phyloP scores from a whole-genome alignment of 1,284 basidiomycete genomes.

The Cutaneotrichosporon arboriforme region DNA sequence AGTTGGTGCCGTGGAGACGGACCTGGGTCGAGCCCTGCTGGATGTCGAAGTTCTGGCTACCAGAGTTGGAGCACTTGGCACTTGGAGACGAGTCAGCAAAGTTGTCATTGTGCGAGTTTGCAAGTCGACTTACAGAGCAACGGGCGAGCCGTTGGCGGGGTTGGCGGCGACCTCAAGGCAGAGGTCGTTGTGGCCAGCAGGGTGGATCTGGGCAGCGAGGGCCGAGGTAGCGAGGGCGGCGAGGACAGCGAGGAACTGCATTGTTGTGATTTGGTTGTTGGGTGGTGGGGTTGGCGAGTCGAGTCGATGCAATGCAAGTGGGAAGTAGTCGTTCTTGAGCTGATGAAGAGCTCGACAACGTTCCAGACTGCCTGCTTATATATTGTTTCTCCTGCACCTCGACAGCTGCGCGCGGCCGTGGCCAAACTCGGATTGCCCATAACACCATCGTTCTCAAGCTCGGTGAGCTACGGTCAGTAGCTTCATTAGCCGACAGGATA shows the following conservation, averaged over 20 bases:
- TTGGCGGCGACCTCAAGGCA: slow-evolving; percentile 14
- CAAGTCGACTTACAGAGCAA: slow-evolving; percentile 8
- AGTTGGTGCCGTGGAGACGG: slow-evolving; percentile 23
- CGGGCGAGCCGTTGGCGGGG: slow-evolving; percentile 11
- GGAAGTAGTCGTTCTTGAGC: too few relatives aligned
- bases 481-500: too few relatives aligned
- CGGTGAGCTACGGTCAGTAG: too few relatives aligned
- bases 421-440: too few relatives aligned
- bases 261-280: too few relatives aligned
- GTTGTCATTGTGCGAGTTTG: background rate
- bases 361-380: too few relatives aligned
- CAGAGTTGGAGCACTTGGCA: slow-evolving; percentile 1
- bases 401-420: too few relatives aligned
- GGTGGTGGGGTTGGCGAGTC: too few relatives aligned
- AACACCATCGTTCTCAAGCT: too few relatives aligned
- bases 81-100: background rate
- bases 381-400: too few relatives aligned
- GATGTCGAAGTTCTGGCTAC: background rate
- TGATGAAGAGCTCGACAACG: too few relatives aligned
- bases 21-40: slow-evolving; percentile 7
- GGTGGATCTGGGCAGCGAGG: slow-evolving; percentile 1
- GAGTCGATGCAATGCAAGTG: too few relatives aligned
- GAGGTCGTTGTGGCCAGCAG: slow-evolving; percentile 5
- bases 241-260: background rate
- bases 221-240: background rate